Evolutionary conservation across 192 early-diverging fungal species (phyloP).

Genomic region (Backusella morwellensis): DNA sequence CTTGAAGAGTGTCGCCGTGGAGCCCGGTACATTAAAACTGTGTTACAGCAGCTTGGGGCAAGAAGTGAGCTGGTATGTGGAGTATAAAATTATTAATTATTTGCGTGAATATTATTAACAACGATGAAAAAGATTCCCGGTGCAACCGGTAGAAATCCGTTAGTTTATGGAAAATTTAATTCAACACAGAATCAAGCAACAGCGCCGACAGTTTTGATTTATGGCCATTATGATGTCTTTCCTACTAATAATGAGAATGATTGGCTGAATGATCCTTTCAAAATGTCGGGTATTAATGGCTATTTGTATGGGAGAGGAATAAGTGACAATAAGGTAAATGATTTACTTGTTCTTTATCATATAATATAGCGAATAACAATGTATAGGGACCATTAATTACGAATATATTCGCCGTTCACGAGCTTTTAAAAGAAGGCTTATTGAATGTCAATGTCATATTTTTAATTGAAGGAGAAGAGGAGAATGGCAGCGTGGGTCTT

Average conservation of each 20-base stretch:
- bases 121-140: slow-evolving; percentile 44
- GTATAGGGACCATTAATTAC: slow-evolving; percentile 64
- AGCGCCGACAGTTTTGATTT: slow-evolving; percentile 56
- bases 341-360: background rate
- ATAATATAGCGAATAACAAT: background rate
- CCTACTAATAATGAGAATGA: slow-evolving; percentile 51
- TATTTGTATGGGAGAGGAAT: slow-evolving; percentile 75
- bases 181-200: slow-evolving; percentile 31
- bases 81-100: too few species aligned
- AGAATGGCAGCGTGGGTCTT: slow-evolving; percentile 67
- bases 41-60: slow-evolving; percentile 67
- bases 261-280: slow-evolving; percentile 66
- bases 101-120: background rate
- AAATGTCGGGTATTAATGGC: slow-evolving; percentile 59
- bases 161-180: slow-evolving; percentile 63
- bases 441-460: slow-evolving; percentile 66
- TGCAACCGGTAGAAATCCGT: slow-evolving; percentile 57
- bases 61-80: slow-evolving; percentile 31
- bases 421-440: slow-evolving; percentile 51
- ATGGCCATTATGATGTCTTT: slow-evolving; percentile 83
- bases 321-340: slow-evolving; percentile 62
- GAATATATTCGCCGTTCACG: slow-evolving; percentile 65
- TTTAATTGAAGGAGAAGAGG: slow-evolving; percentile 77
- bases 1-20: slow-evolving; percentile 68
- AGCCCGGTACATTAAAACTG: slow-evolving; percentile 62